Evolutionary conservation across 148 eudicot species (phyloP), one percentile per base, ranked within the genome.

Genomic region (Drosera capensis): DNA sequence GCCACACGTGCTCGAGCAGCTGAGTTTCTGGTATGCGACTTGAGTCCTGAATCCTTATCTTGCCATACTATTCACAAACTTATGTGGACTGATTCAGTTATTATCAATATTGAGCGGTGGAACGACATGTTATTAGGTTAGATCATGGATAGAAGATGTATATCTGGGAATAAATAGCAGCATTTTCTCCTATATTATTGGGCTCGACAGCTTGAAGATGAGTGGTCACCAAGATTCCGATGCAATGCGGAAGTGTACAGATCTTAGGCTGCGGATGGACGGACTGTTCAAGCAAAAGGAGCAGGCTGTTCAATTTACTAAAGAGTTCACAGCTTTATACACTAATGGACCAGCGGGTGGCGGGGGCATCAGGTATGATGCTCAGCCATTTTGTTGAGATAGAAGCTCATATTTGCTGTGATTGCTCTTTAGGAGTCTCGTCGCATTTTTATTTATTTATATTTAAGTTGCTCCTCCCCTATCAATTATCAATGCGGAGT

Each of bases 261-360:
- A 92, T 65, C 66, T 92, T 62, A 68, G 99, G 69, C 60, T 92
- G 52, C 77, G 86, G 23, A 81, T 92, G 86, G 99, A 92, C 72
- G 99, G 99, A 34, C 44, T 92, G 43, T 92, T 92, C 58, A 72
- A 72, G 60, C 60, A 41, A 21, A 62, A 81, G 70, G 80, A 81
- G 47, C 75, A 78, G 2, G 86, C 99, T 17, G 20, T 81, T 61
- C 73, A 58, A 39, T 81, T 85, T 36, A 68, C 77, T 8, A 69
- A 72, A 56, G 95, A 80, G 51, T 90, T 90, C 53, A 75, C 61
- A 42, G 99, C 95, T 46, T 64, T 90, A 31, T 90, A 90, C 64
- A 90, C 99, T 34, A 90, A 90, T 68, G 99, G 99, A 14, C 95
- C 99, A 40, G 95, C 95, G 35, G 85, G 94, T 47, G 93, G 99